Base-by-base conservation (phyloP, 2,329 filamentous ascomycete genomes). In the Pestalotiopsis sp. region DNA sequence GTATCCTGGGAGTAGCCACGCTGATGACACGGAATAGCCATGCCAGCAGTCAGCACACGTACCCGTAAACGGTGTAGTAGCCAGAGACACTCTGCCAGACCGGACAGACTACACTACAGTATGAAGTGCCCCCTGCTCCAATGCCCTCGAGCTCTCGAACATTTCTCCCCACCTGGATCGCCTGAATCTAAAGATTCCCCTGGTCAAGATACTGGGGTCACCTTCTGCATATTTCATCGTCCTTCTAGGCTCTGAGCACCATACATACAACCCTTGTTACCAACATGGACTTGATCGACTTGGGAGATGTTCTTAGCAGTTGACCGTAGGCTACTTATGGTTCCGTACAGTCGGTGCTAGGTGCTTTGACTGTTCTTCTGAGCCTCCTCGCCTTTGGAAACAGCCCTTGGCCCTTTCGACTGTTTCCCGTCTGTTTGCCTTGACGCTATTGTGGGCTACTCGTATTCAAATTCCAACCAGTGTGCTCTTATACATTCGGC, bases 11-110 rank as follows among this genome's bases (percentile, higher is more conserved):
- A 27, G 27, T 60, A 60, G 58, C 58, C 58, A 36, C 27, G 52
- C 52, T 36, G 31, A 36, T 40, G 59, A 62, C 25, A 62, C 31
- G 59, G 25, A 40, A 36, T 27, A 31, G n/a, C 59, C 27, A 59
- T 62, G 59, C 31, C 31, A 62, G 31, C 27, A 20, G 59, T 62
- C 59, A 62, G 59, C 59, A 62, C 25, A n/a, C 17, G 9, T 52
- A 40, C 17, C 31, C 31, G 31, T 36, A 23, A n/a, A 59, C 59
- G 59, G 11, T 62, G 59, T 4, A 62, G 20, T 20, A 36, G 31
- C 31, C 31, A 36, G 31, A 36, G 6, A 36, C 6, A 36, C 31
- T 59, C 7, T 40, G 59, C 27, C 59, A 38, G 59, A 31, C 27
- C 59, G 7, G 59, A 14, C 17, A 36, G 36, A 20, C 17, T 52